Evolutionary conservation across 495 filamentous ascomycete genomes (phyloP).

Genomic region (Evernia prunastri): DNA sequence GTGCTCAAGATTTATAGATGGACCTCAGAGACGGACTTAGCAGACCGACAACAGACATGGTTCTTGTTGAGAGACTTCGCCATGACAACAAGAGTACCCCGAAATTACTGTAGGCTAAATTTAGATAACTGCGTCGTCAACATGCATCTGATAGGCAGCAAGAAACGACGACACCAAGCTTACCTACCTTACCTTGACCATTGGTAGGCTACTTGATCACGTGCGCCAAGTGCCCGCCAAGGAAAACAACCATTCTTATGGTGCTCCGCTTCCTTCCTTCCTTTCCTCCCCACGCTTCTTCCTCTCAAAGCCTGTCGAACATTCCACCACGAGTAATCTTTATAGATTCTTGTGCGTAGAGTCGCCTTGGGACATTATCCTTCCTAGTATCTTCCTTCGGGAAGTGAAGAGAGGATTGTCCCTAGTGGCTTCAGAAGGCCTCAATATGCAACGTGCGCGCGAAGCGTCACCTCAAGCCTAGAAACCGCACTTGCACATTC

Average conservation of each 20-base stretch:
- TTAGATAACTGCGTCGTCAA: too few species aligned
- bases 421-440: conserved; percentile 28
- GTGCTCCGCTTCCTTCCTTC: background rate
- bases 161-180: too few species aligned
- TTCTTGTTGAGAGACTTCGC: too few species aligned
- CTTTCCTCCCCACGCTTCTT: conserved; percentile 26
- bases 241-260: background rate
- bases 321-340: conserved; percentile 28
- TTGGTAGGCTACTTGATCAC: background rate
- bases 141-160: too few species aligned
- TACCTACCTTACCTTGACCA: background rate
- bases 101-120: too few species aligned
- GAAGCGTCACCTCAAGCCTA: conserved; percentile 27
- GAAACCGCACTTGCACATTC: conserved; percentile 1
- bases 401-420: conserved; percentile 24
- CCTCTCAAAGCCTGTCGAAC: conserved; percentile 23
- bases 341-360: conserved; percentile 28
- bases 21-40: too few species aligned
- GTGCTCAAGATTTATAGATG: too few species aligned
- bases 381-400: conserved; percentile 25
- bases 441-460: conserved; percentile 28
- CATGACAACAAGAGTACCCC: too few species aligned
- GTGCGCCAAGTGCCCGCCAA: background rate
- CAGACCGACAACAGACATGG: too few species aligned
- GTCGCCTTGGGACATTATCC: conserved; percentile 26